These are phyloP conservation scores for Nannochloris sp. DNA, from an alignment of 139 green algal genomes.

Conservation along the genomic window DNA sequence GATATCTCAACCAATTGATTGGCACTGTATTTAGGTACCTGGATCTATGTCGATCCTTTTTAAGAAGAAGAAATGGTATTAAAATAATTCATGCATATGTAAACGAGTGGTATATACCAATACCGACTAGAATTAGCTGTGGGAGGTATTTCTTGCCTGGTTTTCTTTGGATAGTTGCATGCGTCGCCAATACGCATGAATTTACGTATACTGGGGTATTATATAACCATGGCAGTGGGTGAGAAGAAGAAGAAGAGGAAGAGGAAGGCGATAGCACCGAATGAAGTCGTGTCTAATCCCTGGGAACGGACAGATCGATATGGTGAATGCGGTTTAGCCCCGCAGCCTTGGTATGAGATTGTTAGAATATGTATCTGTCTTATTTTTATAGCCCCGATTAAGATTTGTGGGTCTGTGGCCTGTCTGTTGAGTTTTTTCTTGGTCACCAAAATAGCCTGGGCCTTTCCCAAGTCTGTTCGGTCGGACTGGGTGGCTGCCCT, in stretches of 20 bases:
- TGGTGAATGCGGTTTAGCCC: constrained; percentile 17
- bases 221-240: too few species aligned
- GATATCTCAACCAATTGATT: too few species aligned
- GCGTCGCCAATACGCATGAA: too few species aligned
- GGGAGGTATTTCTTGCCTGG: too few species aligned
- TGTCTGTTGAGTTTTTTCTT: constrained; percentile 44
- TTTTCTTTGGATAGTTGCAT: too few species aligned
- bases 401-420: constrained; percentile 19
- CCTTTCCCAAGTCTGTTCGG: constrained; percentile 19
- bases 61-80: too few species aligned
- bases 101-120: too few species aligned
- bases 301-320: constrained; percentile 13
- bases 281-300: background rate
- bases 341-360: constrained; percentile 6
- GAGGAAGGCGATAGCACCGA: background rate
- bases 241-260: background rate
- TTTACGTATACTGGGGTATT: too few species aligned
- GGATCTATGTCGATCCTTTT: too few species aligned
- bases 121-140: too few species aligned
- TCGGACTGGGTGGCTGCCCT: constrained; percentile 16
- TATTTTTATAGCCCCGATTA: constrained; percentile 45
- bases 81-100: too few species aligned
- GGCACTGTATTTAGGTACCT: too few species aligned
- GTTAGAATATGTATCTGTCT: constrained; percentile 31
- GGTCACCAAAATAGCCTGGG: constrained; percentile 15